Evolutionary conservation across 345 rosid genomes (phyloP).

Genomic region (Populus simonii): DNA sequence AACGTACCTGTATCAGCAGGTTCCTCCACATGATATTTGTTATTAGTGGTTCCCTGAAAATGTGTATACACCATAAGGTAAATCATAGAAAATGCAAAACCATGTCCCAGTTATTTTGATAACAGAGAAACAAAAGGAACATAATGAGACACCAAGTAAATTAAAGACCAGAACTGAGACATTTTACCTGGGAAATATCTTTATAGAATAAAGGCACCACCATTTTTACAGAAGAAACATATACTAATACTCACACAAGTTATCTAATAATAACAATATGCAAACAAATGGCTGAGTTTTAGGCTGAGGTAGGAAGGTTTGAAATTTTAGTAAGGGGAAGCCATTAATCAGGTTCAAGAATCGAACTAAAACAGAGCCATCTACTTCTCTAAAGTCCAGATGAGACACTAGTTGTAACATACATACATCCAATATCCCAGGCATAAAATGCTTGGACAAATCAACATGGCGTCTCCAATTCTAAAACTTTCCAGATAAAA

Average conservation of each 20-base stretch:
- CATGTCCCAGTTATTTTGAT: background rate
- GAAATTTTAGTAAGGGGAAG: background rate
- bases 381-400: background rate
- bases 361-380: background rate
- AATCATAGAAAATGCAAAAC: background rate
- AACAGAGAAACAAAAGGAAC: background rate
- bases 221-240: background rate
- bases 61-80: background rate
- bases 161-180: background rate
- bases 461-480: background rate
- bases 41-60: conserved; percentile 31
- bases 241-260: background rate
- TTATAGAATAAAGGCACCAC: background rate
- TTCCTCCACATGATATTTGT: conserved; percentile 41
- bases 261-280: background rate
- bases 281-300: background rate
- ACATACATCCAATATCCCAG: background rate
- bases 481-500: background rate
- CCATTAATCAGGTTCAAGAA: background rate
- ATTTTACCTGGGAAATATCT: background rate
- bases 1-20: conserved; percentile 29
- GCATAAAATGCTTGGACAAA: too few species aligned
- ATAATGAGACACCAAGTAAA: background rate
- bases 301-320: background rate
- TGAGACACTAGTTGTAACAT: background rate